Percentiles rank a stretch among this genome's conserved stretches.
Conservation (phyloP, 2,329 filamentous ascomycete genomes). For the Canariomyces notabilis region DNA sequence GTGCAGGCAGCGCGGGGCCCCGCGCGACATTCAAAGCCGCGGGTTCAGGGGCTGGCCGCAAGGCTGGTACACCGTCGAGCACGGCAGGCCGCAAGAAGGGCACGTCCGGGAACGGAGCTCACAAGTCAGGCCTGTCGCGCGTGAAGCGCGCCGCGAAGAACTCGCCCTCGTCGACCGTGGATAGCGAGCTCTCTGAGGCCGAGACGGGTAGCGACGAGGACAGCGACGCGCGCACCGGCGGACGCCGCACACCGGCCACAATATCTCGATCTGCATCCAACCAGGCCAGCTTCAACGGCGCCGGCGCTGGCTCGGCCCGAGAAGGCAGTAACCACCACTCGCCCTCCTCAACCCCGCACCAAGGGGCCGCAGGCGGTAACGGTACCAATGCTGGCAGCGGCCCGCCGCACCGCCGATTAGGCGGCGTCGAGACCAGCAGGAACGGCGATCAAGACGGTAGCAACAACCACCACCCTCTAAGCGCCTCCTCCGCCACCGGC, state of each 20-base stretch:
- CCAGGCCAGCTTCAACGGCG: constrained; percentile 15
- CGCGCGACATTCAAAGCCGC: constrained; percentile 45
- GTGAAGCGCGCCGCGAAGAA: constrained; percentile 58
- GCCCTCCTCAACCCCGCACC: background rate
- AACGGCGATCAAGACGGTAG: background rate
- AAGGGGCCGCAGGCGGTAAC: background rate
- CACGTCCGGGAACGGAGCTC: constrained; percentile 31
- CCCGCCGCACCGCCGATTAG: too few species aligned
- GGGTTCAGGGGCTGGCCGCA: constrained; percentile 38
- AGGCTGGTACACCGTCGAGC: constrained; percentile 41
- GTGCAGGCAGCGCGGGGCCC: constrained; percentile 56
- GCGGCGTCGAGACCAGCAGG: too few species aligned
- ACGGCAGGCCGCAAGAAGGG: constrained; percentile 43
- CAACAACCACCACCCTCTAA: background rate
- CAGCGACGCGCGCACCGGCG: constrained; percentile 39
- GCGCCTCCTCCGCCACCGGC: background rate
- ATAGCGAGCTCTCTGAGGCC: constrained; percentile 61
- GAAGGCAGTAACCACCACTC: constrained; percentile 23
- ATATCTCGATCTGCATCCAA: constrained; percentile 21
- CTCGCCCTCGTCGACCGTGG: constrained; percentile 58
- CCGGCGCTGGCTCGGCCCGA: constrained; percentile 16
- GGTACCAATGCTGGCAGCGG: background rate
- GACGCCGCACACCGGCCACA: constrained; percentile 35
- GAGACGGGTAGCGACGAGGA: constrained; percentile 52
- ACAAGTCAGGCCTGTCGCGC: constrained; percentile 58